Conservation (phyloP, 31 red algal genomes). For the Porphyra umbilicalis region DNA sequence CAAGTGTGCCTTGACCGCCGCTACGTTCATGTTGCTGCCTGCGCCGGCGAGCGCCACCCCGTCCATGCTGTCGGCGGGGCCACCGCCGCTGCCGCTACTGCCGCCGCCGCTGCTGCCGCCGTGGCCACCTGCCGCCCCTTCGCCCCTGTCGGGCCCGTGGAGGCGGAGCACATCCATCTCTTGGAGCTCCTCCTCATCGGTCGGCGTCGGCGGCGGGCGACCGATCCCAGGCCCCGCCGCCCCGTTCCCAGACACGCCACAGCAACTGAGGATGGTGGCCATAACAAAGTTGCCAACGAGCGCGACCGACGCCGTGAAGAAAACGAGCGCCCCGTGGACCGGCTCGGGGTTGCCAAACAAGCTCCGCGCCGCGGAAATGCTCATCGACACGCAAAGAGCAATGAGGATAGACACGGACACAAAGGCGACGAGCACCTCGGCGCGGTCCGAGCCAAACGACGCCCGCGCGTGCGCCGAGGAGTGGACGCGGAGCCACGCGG, state of each 20-base stretch:
- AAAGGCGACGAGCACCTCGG: not conserved
- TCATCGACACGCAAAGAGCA: not conserved
- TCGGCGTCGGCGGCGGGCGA: not conserved
- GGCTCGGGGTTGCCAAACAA: not conserved
- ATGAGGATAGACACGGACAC: not conserved
- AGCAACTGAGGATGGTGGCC: not conserved
- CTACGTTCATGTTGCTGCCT: not conserved
- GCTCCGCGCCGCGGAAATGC: not conserved
- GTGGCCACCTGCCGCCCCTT: too few species aligned
- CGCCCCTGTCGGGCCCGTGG: not conserved
- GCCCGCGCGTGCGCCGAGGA: not conserved
- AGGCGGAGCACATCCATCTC: not conserved
- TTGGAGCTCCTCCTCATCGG: not conserved
- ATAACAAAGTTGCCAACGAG: not conserved
- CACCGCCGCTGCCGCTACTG: not conserved
- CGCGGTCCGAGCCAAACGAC: not conserved
- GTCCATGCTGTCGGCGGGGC: not conserved
- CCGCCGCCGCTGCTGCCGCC: not conserved
- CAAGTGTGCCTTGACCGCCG: not conserved
- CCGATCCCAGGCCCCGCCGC: not conserved
- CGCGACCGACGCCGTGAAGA: not conserved
- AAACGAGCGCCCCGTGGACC: not conserved
- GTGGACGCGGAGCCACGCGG: not conserved
- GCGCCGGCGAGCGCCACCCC: not conserved
- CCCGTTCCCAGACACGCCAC: not conserved